These are phyloP conservation scores for Aurinia saxatilis DNA, from an alignment of 345 rosid species.

Conservation along the genomic window DNA sequence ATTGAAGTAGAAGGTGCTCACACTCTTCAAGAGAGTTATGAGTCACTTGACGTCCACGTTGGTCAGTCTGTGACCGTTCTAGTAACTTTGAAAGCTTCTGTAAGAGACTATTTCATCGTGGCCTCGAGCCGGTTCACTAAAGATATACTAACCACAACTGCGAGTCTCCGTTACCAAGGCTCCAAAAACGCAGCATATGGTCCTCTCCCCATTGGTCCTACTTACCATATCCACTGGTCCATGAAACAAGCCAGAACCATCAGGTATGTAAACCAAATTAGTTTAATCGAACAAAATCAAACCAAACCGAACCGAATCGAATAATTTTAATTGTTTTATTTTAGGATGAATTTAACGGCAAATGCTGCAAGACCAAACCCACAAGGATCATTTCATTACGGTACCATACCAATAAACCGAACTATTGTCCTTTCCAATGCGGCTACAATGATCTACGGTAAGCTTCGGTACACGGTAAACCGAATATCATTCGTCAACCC, in stretches of 20 bases:
- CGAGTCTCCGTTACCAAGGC: constrained; percentile 62
- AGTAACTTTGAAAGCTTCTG: constrained; percentile 36
- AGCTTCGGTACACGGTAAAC: constrained; percentile 63
- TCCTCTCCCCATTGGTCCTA: constrained; percentile 62
- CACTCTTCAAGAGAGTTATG: constrained; percentile 55
- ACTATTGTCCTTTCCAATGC: constrained; percentile 44
- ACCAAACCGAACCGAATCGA: not conserved
- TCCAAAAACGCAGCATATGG: constrained; percentile 42
- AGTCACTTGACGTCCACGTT: constrained; percentile 65
- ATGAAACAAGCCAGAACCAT: constrained; percentile 87
- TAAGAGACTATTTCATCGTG: constrained; percentile 57
- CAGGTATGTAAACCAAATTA: constrained; percentile 31
- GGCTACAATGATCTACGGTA: constrained; percentile 33
- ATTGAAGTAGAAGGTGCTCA: constrained; percentile 93
- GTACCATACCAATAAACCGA: constrained; percentile 38
- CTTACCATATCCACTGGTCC: constrained; percentile 70
- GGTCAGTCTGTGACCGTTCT: constrained; percentile 67
- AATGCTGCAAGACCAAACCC: constrained; percentile 96
- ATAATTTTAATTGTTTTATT: not conserved
- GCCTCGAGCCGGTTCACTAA: constrained; percentile 77
- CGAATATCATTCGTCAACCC: constrained; percentile 58
- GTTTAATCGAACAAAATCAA: not conserved
- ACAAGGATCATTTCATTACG: constrained; percentile 87
- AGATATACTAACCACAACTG: constrained; percentile 44
- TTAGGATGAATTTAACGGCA: constrained; percentile 75